Percentiles rank a stretch among this genome's conserved stretches.
Evolutionary conservation across 176 grass and related monocot species (phyloP).

Genomic region (Melocanna baccifera): DNA sequence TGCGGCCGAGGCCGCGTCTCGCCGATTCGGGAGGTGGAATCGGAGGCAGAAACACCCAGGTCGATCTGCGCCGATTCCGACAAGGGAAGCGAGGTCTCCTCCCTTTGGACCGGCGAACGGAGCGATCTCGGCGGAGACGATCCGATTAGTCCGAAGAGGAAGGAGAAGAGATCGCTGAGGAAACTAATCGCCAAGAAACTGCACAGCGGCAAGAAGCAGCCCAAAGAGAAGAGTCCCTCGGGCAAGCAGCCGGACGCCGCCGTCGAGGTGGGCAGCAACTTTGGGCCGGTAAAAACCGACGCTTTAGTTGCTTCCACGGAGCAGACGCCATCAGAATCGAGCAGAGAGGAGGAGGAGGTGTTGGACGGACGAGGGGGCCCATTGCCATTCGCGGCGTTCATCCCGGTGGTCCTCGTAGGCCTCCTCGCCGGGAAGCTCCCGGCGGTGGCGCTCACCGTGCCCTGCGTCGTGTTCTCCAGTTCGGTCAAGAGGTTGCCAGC

Average conservation of each 20-base stretch:
- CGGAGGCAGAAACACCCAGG: slow-evolving; percentile 17
- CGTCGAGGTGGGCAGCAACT: background rate
- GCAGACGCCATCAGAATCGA: background rate
- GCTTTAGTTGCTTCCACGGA: background rate
- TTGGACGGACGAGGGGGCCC: background rate
- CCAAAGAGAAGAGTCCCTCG: background rate
- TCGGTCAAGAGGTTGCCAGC: slow-evolving; percentile 12
- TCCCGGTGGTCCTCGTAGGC: slow-evolving; percentile 52
- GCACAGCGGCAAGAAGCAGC: background rate
- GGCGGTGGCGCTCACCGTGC: slow-evolving; percentile 55
- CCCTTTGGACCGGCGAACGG: background rate
- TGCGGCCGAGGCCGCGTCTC: slow-evolving; percentile 36
- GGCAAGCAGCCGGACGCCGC: background rate
- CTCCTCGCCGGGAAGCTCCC: slow-evolving; percentile 57
- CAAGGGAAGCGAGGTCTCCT: background rate
- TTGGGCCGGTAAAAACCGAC: background rate
- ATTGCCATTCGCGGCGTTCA: slow-evolving; percentile 32
- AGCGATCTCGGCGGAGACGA: slow-evolving; percentile 6
- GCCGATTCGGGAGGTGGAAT: slow-evolving; percentile 40
- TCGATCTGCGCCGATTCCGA: slow-evolving; percentile 26
- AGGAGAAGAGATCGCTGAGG: slow-evolving; percentile 38
- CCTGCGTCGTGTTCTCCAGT: slow-evolving; percentile 42
- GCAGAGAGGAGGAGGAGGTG: background rate
- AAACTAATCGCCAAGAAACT: slow-evolving; percentile 49
- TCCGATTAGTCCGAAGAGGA: background rate